Percentiles rank a stretch among this genome's conserved stretches.
Evolutionary conservation across 257 asterid genomes (phyloP).

Genomic region (Primulina huaijiensis): DNA sequence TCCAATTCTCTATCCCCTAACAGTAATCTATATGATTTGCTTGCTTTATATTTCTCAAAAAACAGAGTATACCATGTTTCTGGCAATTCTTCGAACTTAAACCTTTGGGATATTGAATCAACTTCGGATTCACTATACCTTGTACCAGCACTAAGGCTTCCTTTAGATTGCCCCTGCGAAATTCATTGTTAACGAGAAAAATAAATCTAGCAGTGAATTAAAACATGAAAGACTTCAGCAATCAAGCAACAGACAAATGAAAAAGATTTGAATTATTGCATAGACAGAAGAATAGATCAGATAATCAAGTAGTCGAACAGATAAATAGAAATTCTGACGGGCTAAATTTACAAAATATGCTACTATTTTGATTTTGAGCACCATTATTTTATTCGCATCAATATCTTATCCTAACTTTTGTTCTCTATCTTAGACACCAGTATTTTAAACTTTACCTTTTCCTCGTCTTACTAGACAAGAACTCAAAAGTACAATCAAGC

Average conservation of each 20-base stretch:
- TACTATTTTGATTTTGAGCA: neutral
- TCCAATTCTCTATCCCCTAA: slow-evolving; percentile 73
- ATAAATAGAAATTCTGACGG: neutral
- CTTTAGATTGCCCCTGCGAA: slow-evolving; percentile 51
- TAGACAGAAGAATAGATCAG: slow-evolving; percentile 8
- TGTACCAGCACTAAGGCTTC: slow-evolving; percentile 54
- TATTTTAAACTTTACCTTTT: slow-evolving; percentile 6
- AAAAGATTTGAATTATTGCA: slow-evolving; percentile 19
- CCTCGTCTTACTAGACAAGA: slow-evolving; percentile 12
- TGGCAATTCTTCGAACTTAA: slow-evolving; percentile 72
- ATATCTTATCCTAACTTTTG: neutral
- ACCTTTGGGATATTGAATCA: slow-evolving; percentile 55
- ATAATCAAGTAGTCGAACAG: slow-evolving; percentile 10
- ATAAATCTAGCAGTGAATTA: neutral
- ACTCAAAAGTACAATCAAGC: slow-evolving; percentile 1
- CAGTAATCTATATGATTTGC: slow-evolving; percentile 63
- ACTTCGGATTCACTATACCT: slow-evolving; percentile 60
- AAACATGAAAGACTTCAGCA: neutral
- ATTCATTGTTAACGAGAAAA: slow-evolving; percentile 14
- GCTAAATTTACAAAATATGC: neutral
- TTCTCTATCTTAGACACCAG: neutral
- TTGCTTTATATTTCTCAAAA: slow-evolving; percentile 66
- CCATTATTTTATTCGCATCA: neutral
- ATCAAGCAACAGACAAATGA: slow-evolving; percentile 13
- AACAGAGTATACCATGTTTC: slow-evolving; percentile 88